Evolutionary conservation across 2,329 filamentous ascomycete genomes (phyloP), one percentile per base, ranked within the genome.

Genomic region (Tolypocladium tundrense): DNA sequence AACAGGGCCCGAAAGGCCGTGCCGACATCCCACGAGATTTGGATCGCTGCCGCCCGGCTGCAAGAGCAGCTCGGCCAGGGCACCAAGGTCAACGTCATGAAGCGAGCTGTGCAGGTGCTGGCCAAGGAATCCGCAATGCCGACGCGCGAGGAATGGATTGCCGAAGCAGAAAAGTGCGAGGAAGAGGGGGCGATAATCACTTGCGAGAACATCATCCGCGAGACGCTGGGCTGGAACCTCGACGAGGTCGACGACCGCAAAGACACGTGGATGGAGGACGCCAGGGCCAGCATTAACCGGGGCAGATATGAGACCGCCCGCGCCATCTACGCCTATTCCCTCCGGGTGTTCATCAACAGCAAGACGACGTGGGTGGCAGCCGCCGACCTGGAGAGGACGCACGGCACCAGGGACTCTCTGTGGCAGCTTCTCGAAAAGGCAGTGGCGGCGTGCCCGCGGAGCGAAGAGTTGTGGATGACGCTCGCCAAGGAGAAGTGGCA

Each of bases 201-300:
- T 0, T 96, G 92, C 68, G 87, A 87, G 61, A 88, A 90, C 53
- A 97, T 99, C 63, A 88, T 99, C 63, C 86, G 88, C 53, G 91
- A 97, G 68, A 99, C 94, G 0, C 82, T 99, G 0, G 93, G 92
- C 19, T 99, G 91, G 86, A 85, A 88, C 4, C 77, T 99, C 41
- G 94, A 97, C 64, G 93, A 97, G 72, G 92, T 97, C 65, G 94
- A 99, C 65, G 93, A 97, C 69, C 87, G 94, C 35, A 96, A 95
- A 71, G 91, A 96, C 63, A 90, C 91, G 16, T 99, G 93, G 91
- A 87, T 93, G 77, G 91, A 97, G 64, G 95, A 99, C 69, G 93
- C 93, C 0, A 90, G 88, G 67, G 80, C 83, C 19, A 91, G 90
- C 66, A 92, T 91, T 68, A 86, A 85, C 59, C 81, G 91, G 60